Base-by-base conservation (phyloP, 202 grass and related monocot species). In the Musa balbisiana region DNA sequence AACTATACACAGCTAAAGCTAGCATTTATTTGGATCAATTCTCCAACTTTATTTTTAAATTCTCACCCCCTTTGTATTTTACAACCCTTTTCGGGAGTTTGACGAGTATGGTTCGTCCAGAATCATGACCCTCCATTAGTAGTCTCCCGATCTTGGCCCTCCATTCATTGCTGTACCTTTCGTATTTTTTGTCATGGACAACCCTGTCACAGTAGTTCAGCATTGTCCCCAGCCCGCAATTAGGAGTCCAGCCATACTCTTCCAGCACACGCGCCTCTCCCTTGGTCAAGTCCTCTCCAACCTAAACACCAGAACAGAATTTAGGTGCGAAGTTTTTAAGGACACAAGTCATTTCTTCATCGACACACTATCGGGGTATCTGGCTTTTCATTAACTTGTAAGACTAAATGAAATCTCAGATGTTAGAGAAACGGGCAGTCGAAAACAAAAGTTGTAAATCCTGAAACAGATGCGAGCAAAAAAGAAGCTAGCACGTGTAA, bases 121-220 rank as follows among this genome's bases (percentile, higher is more conserved):
- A 71, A 0, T 87, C 82, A 75, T 84, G 83, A 4, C 93, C 93
- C 56, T n/a, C 73, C 90, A 91, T 86, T 50, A 97, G 76, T 75
- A 97, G 77, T 79, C 82, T 90, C 60, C 90, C 93, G 22, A 97
- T 93, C 77, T 91, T 93, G 16, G 55, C 65, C 84, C 67, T 87
- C 93, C 90, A 97, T 55, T 97, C 86, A 2, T 62, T 68, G 58
- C 62, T 80, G 55, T 73, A 73, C 14, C 51, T 83, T 72, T 92
- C 87, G 23, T 72, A 85, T 84, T 82, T 87, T 69, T 82, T 89
- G 76, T 97, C 88, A 86, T 97, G 93, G 56, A 86, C 76, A 21
- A 97, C 93, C 64, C 93, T 83, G 53, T 93, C 84, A 9, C 90
- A 81, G 69, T 87, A 97, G 79, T 91, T 91, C 19, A 97, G 86